A percentile compares a stretch with the other conserved stretches of the same genome.
Conservation (phyloP, 2,329 filamentous ascomycete genomes). For the Chaetomium sp. region DNA sequence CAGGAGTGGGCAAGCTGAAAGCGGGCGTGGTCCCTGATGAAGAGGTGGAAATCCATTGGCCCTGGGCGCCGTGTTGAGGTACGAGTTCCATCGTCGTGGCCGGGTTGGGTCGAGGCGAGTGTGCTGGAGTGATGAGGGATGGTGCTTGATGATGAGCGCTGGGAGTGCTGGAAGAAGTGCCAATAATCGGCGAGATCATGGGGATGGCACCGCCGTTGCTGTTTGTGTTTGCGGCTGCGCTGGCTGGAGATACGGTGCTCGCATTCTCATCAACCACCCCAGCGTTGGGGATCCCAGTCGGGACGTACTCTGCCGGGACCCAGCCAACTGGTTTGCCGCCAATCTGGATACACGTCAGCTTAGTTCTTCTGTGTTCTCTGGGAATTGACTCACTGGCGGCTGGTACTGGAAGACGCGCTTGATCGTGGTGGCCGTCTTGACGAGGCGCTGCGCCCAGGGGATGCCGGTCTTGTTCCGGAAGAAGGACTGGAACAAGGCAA, state of each 20-base stretch:
- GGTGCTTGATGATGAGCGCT: background rate
- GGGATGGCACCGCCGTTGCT: background rate
- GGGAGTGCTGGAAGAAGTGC: background rate
- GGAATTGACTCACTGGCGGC: constrained; percentile 48
- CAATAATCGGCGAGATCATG: background rate
- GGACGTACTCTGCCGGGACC: constrained; percentile 27
- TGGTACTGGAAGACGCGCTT: constrained; percentile 47
- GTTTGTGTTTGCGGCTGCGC: background rate
- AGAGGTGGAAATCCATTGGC: background rate
- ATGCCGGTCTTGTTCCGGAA: constrained; percentile 61
- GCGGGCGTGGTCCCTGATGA: background rate
- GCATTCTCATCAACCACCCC: background rate
- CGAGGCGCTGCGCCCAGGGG: constrained; percentile 59
- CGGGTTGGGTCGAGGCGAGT: background rate
- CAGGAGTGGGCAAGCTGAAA: background rate
- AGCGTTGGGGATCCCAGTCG: background rate
- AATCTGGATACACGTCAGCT: constrained; percentile 16
- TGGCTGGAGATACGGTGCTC: background rate
- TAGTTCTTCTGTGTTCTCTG: background rate
- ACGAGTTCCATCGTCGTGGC: too few species aligned
- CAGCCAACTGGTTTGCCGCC: constrained; percentile 38
- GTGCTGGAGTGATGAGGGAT: background rate
- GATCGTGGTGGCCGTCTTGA: constrained; percentile 38
- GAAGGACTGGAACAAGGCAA: constrained; percentile 56
- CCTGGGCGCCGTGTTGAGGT: background rate